phyloP scores from a whole-genome alignment of 768 basidiomycete species.

The Tulasnella sp. region DNA sequence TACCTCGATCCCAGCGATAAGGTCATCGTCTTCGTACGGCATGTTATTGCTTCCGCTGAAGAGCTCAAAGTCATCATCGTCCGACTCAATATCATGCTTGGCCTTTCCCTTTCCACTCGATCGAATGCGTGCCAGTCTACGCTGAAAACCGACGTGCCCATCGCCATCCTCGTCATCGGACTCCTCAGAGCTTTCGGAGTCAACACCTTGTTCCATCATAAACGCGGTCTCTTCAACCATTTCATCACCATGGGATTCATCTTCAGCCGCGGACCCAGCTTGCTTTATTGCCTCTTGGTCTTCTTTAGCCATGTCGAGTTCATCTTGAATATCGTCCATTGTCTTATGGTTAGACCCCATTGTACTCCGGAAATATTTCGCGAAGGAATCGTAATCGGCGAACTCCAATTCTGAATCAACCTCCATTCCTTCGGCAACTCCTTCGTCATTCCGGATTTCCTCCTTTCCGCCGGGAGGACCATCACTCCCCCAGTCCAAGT shows the following conservation, averaged over 20 bases:
- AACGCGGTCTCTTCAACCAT: slow-evolving; percentile 13
- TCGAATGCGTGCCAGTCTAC: slow-evolving; percentile 7
- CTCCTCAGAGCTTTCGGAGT: slow-evolving; percentile 13
- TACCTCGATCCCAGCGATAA: not conserved
- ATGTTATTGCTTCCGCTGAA: slow-evolving; percentile 18
- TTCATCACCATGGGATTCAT: slow-evolving; percentile 12
- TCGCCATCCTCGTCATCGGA: slow-evolving; percentile 21
- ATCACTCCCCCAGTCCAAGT: slow-evolving; percentile 10
- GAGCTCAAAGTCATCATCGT: slow-evolving; percentile 25
- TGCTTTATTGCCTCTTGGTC: slow-evolving; percentile 35
- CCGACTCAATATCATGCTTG: slow-evolving; percentile 22
- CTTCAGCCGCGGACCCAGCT: slow-evolving; percentile 23
- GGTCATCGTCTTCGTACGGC: slow-evolving; percentile 14
- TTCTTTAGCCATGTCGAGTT: slow-evolving; percentile 35
- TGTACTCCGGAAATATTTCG: not conserved
- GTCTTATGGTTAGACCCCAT: slow-evolving; percentile 29
- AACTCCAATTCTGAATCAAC: slow-evolving; percentile 33
- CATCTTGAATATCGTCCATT: slow-evolving; percentile 56
- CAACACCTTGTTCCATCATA: slow-evolving; percentile 31
- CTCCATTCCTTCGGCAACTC: slow-evolving; percentile 37
- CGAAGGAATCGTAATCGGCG: no score
- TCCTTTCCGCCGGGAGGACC: slow-evolving; percentile 15
- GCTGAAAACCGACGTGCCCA: slow-evolving; percentile 20
- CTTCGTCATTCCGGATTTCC: not conserved
- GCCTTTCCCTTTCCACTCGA: slow-evolving; percentile 14